phyloP scores from a whole-genome alignment of 2,329 filamentous ascomycete genomes.

The Gliomastix tumulicola region DNA sequence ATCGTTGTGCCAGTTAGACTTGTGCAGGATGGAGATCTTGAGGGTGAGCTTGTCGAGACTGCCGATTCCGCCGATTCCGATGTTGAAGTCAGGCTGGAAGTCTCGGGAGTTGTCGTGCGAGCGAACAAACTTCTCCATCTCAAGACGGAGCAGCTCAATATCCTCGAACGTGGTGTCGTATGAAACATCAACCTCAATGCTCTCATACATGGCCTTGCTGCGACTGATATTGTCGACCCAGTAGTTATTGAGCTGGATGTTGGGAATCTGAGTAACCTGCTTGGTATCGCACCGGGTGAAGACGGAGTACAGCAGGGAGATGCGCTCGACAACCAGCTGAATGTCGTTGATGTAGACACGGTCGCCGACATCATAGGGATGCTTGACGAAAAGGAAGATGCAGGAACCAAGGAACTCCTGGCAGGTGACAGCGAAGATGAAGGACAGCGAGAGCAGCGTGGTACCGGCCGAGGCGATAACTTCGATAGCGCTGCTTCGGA shows the following conservation, averaged over 20 bases:
- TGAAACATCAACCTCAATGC: constrained; percentile 69
- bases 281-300: constrained; percentile 79
- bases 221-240: constrained; percentile 94
- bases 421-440: constrained; percentile 85
- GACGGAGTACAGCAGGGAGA: constrained; percentile 87
- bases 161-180: constrained; percentile 89
- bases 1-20: constrained; percentile 89
- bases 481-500: constrained; percentile 77
- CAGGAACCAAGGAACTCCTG: constrained; percentile 97
- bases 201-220: constrained; percentile 86
- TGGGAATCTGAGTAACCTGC: constrained; percentile 74
- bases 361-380: constrained; percentile 94
- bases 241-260: constrained; percentile 84
- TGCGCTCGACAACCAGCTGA: constrained; percentile 80
- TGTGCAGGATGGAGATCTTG: constrained; percentile 80
- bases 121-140: constrained; percentile 80
- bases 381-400: constrained; percentile 98
- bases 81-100: constrained; percentile 76
- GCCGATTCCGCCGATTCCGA: constrained; percentile 72
- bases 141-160: constrained; percentile 73
- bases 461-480: constrained; percentile 88
- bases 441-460: constrained; percentile 88
- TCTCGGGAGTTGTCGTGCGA: constrained; percentile 82
- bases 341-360: constrained; percentile 72
- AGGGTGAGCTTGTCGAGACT: constrained; percentile 85